A percentile compares a stretch with the other conserved stretches of the same genome.
Evolutionary conservation across 805 yeast genomes (phyloP).

Genomic region (Torulaspora maleeae): DNA sequence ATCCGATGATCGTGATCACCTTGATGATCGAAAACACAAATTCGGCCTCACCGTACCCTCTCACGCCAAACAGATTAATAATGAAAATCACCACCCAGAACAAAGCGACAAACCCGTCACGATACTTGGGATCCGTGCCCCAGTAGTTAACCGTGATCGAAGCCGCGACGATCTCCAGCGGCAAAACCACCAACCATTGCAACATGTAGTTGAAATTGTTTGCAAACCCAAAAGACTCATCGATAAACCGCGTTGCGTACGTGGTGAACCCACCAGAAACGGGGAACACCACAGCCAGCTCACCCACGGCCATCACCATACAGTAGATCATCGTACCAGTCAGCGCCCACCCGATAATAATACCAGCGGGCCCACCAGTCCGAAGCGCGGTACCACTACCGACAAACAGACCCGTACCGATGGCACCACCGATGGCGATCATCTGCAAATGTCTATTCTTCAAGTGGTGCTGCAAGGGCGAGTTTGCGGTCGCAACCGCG

Average conservation of each 20-base stretch:
- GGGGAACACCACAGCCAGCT: conserved; percentile 56
- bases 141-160: conserved; percentile 51
- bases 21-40: conserved; percentile 47
- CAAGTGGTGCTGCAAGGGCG: conserved; percentile 54
- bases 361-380: conserved; percentile 65
- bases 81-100: conserved; percentile 46
- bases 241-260: conserved; percentile 56
- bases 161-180: conserved; percentile 51
- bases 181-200: conserved; percentile 49
- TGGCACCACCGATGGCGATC: conserved; percentile 68
- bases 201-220: conserved; percentile 54
- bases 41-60: conserved; percentile 53
- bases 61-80: conserved; percentile 52
- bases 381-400: conserved; percentile 61
- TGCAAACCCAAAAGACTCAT: conserved; percentile 59
- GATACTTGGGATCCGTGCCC: conserved; percentile 43
- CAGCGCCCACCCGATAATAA: conserved; percentile 50
- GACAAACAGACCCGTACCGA: conserved; percentile 73
- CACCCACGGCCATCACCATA: conserved; percentile 60
- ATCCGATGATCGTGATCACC: conserved; percentile 47
- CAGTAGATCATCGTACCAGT: conserved; percentile 53
- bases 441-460: conserved; percentile 55
- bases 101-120: conserved; percentile 46
- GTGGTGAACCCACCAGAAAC: conserved; percentile 61
- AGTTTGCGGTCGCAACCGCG: conserved; percentile 43